Evolutionary conservation across 75 land plant genomes (phyloP).

Genomic region (Gnetum montanum): DNA sequence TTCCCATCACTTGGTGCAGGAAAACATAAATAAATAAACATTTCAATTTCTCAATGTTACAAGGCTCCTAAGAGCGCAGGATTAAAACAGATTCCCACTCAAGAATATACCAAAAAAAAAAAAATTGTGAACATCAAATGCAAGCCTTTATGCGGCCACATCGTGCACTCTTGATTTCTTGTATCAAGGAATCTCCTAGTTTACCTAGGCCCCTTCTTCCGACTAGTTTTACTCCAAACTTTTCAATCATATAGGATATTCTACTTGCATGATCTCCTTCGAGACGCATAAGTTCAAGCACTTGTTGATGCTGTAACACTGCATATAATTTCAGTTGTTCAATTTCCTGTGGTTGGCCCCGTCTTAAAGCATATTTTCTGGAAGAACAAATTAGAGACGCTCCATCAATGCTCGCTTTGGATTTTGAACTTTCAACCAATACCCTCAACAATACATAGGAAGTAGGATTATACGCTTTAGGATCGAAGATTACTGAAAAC

Average conservation of each 20-base stretch:
- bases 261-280: slow-evolving; percentile 38
- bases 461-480: slow-evolving; percentile 29
- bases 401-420: not conserved
- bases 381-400: not conserved
- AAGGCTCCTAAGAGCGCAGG: no score
- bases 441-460: slow-evolving; percentile 58
- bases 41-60: no score
- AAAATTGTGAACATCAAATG: no score
- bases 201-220: slow-evolving; percentile 49
- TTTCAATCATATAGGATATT: slow-evolving; percentile 28
- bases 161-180: slow-evolving; percentile 37
- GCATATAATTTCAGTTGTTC: slow-evolving; percentile 51
- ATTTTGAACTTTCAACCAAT: slow-evolving; percentile 9
- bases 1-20: no score
- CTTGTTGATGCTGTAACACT: slow-evolving; percentile 56
- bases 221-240: slow-evolving; percentile 55
- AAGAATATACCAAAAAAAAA: no score
- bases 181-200: slow-evolving; percentile 27
- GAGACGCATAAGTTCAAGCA: slow-evolving; percentile 27
- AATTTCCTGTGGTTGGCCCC: not conserved
- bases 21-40: no score
- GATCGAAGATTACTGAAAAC: slow-evolving; percentile 52
- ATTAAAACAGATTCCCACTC: no score
- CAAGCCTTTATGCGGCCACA: slow-evolving; percentile 9
- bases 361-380: not conserved